Base-by-base conservation (phyloP, 305 asterid genomes). In the Striga hermonthica region DNA sequence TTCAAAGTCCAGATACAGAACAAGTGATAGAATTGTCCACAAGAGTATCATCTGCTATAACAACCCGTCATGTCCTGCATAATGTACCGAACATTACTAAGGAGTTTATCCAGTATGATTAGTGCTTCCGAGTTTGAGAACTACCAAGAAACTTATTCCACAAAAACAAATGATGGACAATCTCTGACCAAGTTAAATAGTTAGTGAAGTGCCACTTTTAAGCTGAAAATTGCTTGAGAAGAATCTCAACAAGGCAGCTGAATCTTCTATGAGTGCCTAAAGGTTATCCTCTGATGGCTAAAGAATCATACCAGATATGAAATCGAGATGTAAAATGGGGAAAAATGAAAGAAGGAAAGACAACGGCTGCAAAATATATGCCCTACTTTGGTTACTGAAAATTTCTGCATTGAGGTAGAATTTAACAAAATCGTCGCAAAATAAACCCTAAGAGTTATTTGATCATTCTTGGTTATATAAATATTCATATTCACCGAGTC, bases 51-150 rank as follows among this genome's bases (percentile, higher is more conserved):
- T 0, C 10, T 14, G 56, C 16, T 50, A 44, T 14, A 50, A 4
- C 34, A 50, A 14, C 16, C 34, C 4, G 9, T 12, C 22, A n/a
- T 3, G 7, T 4, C 56, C 12, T 44, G n/a, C 49, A 50, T 12
- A 50, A 5, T 13, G 56, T 50, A 50, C 31, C 7, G 31, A 22
- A 22, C 31, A 22, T 50, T 15, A 50, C 34, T 13, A 14, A 50
- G 34, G 56, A 50, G 8, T 9, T 50, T 50, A 50, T 15, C 16
- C 9, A 9, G 28, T 7, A 9, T 50, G 34, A 50, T 31, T 50
- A 50, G 49, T 50, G 16, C 56, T 50, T 50, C 56, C 7, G 56
- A 50, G 56, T 15, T 13, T 13, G 10, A 50, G 31, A 50, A 50
- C 14, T 22, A 22, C 31, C 31, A 22, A 22, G 31, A 22, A 22